phyloP scores from a whole-genome alignment of 441 rosid genomes.

The Pelargonium fulgidum region DNA sequence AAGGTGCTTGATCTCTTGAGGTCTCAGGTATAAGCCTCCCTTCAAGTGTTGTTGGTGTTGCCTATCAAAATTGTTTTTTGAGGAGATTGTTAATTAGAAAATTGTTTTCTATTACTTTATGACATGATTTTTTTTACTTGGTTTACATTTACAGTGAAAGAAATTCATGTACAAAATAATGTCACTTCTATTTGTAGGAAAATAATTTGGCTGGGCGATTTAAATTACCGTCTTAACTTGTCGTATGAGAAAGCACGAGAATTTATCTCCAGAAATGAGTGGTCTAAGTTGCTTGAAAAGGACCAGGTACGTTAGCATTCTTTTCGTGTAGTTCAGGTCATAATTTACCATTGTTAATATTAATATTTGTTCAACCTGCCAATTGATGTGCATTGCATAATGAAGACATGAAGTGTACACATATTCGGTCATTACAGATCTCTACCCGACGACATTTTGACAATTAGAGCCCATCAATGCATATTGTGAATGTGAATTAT shows the following conservation, averaged over 20 bases:
- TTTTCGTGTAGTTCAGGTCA: not conserved
- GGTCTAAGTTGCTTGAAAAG: slow-evolving; percentile 58
- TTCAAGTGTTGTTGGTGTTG: no score
- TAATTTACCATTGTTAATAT: not conserved
- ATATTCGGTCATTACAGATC: not conserved
- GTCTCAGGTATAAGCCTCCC: no score
- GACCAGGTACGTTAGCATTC: slow-evolving; percentile 61
- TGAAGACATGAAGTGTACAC: not conserved
- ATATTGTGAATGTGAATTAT: not conserved
- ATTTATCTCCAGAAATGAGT: slow-evolving; percentile 54
- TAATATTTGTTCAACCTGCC: not conserved
- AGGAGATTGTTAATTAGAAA: no score
- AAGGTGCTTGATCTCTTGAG: no score
- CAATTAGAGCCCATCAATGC: not conserved
- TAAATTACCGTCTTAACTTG: slow-evolving; percentile 80
- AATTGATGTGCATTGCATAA: not conserved
- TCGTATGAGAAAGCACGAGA: slow-evolving; percentile 63
- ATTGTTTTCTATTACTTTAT: no score
- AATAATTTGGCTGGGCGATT: slow-evolving; percentile 89
- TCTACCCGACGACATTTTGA: not conserved
- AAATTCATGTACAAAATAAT: not conserved
- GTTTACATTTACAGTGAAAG: no score
- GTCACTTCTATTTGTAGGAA: slow-evolving; percentile 35
- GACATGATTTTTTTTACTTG: no score
- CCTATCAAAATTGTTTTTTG: no score